Conservation (phyloP, 768 basidiomycete genomes). For the Russula virescens region DNA sequence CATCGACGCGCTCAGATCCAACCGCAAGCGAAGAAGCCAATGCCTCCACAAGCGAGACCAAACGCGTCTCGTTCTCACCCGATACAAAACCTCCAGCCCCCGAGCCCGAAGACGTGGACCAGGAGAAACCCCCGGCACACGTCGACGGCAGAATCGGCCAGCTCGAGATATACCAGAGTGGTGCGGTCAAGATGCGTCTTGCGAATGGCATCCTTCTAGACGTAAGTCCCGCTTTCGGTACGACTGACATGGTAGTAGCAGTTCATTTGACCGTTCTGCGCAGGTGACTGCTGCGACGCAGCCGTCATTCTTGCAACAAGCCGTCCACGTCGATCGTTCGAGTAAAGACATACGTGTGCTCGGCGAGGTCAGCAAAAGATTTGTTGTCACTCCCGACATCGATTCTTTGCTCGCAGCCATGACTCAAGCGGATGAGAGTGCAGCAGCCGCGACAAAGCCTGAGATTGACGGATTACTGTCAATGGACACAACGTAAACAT, state of each 20-base stretch:
- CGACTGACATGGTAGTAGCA: neutral
- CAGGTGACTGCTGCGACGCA: slow-evolving; percentile 80
- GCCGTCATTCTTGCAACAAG: slow-evolving; percentile 85
- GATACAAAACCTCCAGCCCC: slow-evolving; percentile 49
- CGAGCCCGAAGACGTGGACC: slow-evolving; percentile 28
- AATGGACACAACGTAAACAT: slow-evolving; percentile 43
- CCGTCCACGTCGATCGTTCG: slow-evolving; percentile 60
- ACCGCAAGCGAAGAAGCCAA: slow-evolving; percentile 21
- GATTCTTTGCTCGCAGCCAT: slow-evolving; percentile 65
- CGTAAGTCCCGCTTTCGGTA: slow-evolving; percentile 41
- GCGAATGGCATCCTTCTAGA: slow-evolving; percentile 77
- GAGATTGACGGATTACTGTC: slow-evolving; percentile 46
- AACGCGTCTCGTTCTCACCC: slow-evolving; percentile 59
- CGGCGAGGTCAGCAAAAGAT: slow-evolving; percentile 84
- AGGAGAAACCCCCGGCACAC: slow-evolving; percentile 24
- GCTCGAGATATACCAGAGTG: slow-evolving; percentile 80
- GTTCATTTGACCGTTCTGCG: neutral
- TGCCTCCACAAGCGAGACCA: slow-evolving; percentile 28
- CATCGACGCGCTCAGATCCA: slow-evolving; percentile 28
- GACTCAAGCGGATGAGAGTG: slow-evolving; percentile 46
- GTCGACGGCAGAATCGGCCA: slow-evolving; percentile 79
- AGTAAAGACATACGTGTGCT: slow-evolving; percentile 61
- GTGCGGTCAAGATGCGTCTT: slow-evolving; percentile 80
- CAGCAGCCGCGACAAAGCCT: slow-evolving; percentile 27
- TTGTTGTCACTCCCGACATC: slow-evolving; percentile 78